Evolutionary conservation across 2,329 filamentous ascomycete species (phyloP).

Genomic region (Colletotrichum sp.): DNA sequence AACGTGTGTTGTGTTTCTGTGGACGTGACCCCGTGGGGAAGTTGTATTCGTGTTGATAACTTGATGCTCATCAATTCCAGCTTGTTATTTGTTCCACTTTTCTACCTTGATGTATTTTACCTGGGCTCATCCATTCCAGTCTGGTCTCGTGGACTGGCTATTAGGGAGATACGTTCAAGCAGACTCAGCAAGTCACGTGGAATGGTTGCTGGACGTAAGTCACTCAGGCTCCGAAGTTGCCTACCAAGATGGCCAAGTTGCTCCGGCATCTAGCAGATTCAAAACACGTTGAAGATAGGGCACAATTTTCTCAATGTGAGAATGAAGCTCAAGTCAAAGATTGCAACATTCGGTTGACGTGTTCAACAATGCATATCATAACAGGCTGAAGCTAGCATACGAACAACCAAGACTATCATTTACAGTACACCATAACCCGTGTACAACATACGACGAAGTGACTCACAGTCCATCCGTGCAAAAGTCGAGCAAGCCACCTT

Average conservation of each 20-base stretch:
- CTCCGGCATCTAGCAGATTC: too few species aligned
- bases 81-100: not conserved
- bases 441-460: not conserved
- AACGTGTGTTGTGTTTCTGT: not conserved
- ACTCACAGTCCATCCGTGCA: not conserved
- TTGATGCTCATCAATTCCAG: not conserved
- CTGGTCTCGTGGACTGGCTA: not conserved
- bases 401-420: not conserved
- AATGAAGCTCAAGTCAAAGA: not conserved
- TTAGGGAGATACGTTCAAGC: not conserved
- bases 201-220: not conserved
- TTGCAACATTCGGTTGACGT: not conserved
- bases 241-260: not conserved
- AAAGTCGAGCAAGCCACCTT: not conserved
- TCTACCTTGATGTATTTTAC: not conserved
- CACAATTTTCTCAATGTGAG: not conserved
- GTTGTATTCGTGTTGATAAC: not conserved
- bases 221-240: not conserved
- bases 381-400: not conserved
- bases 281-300: not conserved
- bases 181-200: not conserved
- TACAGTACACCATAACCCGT: not conserved
- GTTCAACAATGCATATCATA: not conserved
- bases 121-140: not conserved
- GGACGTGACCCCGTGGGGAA: not conserved